Conservation (phyloP, 306 rosid species). For the Lathyrus sativus region DNA sequence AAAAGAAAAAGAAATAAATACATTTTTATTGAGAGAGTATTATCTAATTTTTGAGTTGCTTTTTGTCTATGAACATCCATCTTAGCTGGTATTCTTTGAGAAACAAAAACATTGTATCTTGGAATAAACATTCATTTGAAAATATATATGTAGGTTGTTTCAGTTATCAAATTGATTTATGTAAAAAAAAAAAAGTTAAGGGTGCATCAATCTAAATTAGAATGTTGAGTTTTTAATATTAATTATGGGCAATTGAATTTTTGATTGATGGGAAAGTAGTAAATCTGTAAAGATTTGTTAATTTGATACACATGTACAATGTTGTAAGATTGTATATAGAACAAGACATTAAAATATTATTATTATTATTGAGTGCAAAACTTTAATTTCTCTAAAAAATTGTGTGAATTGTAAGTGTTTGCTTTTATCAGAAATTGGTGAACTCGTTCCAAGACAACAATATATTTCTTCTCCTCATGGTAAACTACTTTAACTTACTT, state of each 20-base stretch:
- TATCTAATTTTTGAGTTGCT: too few relatives aligned
- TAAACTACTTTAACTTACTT: too few relatives aligned
- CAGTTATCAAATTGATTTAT: neutral
- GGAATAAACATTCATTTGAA: neutral
- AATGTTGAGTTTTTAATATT: conserved; percentile 2
- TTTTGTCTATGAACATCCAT: conserved; percentile 21
- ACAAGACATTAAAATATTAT: conserved; percentile 14
- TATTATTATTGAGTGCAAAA: conserved; percentile 11
- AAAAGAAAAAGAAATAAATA: too few relatives aligned
- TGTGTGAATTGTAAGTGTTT: conserved; percentile 27
- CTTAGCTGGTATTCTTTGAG: conserved; percentile 3
- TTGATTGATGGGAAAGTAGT: conserved; percentile 6
- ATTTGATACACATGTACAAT: conserved; percentile 14
- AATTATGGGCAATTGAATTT: conserved; percentile 13
- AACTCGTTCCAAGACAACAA: conserved; percentile 80
- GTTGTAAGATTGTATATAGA: conserved; percentile 1
- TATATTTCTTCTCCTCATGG: conserved; percentile 59
- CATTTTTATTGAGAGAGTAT: too few relatives aligned
- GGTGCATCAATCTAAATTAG: neutral
- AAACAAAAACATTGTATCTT: neutral
- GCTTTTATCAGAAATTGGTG: conserved; percentile 63
- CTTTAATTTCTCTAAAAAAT: conserved; percentile 13
- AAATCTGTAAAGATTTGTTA: conserved; percentile 23
- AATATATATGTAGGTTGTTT: conserved; percentile 2
- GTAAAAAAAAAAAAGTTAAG: neutral